Conservation (phyloP, 108 stramenopile species). For the Cyclotella choctawhatcheeana region DNA sequence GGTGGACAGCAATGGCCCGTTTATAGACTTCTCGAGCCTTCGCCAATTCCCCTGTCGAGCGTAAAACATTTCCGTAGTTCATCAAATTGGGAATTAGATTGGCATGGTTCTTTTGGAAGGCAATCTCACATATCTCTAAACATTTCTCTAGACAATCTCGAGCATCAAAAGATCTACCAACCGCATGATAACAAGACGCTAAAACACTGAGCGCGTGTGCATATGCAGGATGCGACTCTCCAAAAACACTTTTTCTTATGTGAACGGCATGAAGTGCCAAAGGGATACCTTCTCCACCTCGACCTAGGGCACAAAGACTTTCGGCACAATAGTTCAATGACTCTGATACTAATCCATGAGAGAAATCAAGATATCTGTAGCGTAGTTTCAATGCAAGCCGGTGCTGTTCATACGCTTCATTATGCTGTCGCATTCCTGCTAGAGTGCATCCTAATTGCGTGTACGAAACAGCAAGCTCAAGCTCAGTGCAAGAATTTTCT, state of each 20-base stretch:
- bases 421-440: slow-evolving; percentile 38
- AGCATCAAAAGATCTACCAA: slow-evolving; percentile 54
- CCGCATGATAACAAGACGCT: slow-evolving; percentile 52
- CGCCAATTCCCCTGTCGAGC: slow-evolving; percentile 41
- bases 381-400: slow-evolving; percentile 38
- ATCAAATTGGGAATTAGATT: slow-evolving; percentile 56
- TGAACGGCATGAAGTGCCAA: slow-evolving; percentile 53
- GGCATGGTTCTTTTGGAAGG: slow-evolving; percentile 56
- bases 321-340: slow-evolving; percentile 58
- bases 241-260: slow-evolving; percentile 48
- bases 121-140: slow-evolving; percentile 50
- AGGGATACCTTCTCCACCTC: slow-evolving; percentile 53
- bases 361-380: slow-evolving; percentile 53
- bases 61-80: slow-evolving; percentile 55
- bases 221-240: slow-evolving; percentile 51
- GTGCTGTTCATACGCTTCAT: slow-evolving; percentile 51
- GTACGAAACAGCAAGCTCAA: slow-evolving; percentile 54
- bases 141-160: slow-evolving; percentile 51
- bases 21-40: slow-evolving; percentile 46
- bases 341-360: slow-evolving; percentile 53
- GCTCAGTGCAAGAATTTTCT: slow-evolving; percentile 53
- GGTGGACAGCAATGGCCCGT: slow-evolving; percentile 50
- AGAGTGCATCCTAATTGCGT: slow-evolving; percentile 58
- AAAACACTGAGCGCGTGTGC: slow-evolving; percentile 54
- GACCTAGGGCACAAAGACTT: slow-evolving; percentile 49